A percentile compares a stretch with the other conserved stretches of the same genome.
Conservation (phyloP, 202 grass and related monocot species). For the Cymbopogon flexuosus region DNA sequence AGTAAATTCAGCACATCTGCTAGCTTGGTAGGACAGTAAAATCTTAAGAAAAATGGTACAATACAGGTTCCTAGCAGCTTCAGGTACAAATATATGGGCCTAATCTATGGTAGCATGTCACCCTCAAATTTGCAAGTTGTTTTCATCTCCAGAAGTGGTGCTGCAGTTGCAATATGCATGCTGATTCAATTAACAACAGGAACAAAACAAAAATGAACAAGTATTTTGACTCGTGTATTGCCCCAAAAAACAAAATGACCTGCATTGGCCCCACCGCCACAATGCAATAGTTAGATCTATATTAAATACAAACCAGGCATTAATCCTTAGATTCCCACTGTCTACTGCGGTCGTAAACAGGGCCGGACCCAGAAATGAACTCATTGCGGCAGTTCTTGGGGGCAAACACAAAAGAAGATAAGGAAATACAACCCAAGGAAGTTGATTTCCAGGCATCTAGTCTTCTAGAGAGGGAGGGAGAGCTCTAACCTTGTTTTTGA, state of each 20-base stretch:
- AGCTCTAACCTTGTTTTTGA: constrained; percentile 64
- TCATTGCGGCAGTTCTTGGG: constrained; percentile 13
- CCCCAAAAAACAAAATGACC: constrained; percentile 1
- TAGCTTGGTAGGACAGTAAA: too few relatives aligned
- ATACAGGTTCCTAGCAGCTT: neutral
- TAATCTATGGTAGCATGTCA: neutral
- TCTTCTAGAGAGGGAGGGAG: neutral
- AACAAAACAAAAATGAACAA: neutral
- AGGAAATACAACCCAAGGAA: constrained; percentile 21
- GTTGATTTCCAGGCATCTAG: constrained; percentile 16
- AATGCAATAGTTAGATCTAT: constrained; percentile 18
- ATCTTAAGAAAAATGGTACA: neutral
- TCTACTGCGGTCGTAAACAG: constrained; percentile 19
- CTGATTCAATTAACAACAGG: neutral
- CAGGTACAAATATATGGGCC: neutral
- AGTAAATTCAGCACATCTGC: too few relatives aligned
- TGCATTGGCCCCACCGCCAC: constrained; percentile 22
- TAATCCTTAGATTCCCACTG: constrained; percentile 45
- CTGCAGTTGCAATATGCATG: neutral
- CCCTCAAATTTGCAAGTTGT: neutral
- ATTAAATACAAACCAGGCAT: constrained; percentile 41
- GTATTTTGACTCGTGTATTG: neutral
- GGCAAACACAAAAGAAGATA: constrained; percentile 2
- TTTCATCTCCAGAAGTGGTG: neutral
- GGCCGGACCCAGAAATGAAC: constrained; percentile 22